Evolutionary conservation across 192 early-diverging fungal genomes (phyloP), one percentile per base, ranked within the genome.

Genomic region (Jimgerdemannia lactiflua): DNA sequence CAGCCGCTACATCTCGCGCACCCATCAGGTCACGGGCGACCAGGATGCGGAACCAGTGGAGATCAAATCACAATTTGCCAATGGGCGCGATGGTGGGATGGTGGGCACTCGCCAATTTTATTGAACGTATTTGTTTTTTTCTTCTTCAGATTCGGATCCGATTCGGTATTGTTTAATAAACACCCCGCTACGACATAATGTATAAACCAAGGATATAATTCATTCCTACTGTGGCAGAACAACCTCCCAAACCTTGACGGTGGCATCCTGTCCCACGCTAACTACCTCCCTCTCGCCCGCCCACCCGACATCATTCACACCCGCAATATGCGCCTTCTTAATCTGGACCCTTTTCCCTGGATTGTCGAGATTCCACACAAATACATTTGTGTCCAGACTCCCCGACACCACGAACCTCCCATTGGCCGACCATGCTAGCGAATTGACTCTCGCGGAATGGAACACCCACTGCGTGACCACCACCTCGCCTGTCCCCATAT

Each of bases 381-480:
- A 94, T 43, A 98, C 89, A 82, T 94, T 90, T 70, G 95, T 95
- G 81, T 99, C 97, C 42, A 98, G 85, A 41, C 92, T 90, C 18
- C 91, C 92, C 59, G 92, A 94, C 2, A 90, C 96, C 3, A 92
- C 90, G 78, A 92, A 91, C 20, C 77, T 44, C 3, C 92, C 89
- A 79, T 93, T 92, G 2, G 89, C 83, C 2, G 92, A 90, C 96
- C 96, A 99, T 0, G 84, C 84, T 42, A 99, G 79, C 8, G 83
- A 83, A 74, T 92, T 94, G 65, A 99, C 86, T n/a, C 95, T 90
- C 41, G 92, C 94, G 3, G 87, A 91, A 79, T 99, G 97, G 83
- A 93, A 94, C 39, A 93, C 91, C 96, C 96, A 99, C 29, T 91
- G 90, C 69, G 86, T 76, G n/a, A 89, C 80, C 44, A 81, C 82